Evolutionary conservation across 1,139 yeast species (phyloP).

Genomic region (Scheffersomyces segobiensis): DNA sequence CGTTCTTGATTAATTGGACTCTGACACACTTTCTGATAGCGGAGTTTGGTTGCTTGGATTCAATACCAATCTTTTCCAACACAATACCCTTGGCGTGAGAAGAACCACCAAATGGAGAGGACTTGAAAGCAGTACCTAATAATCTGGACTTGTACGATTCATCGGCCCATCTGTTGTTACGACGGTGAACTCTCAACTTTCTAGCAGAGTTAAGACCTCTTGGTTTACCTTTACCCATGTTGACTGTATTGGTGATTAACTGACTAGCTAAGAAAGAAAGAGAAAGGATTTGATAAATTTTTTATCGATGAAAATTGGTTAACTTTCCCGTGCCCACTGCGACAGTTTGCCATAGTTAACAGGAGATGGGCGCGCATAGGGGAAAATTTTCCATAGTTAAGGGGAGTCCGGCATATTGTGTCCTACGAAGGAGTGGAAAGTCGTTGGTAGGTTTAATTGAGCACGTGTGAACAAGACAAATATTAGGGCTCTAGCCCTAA

Average conservation of each 20-base stretch:
- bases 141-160: constrained; percentile 97
- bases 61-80: constrained; percentile 99
- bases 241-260: constrained; percentile 21
- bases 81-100: constrained; percentile 99
- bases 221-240: constrained; percentile 92
- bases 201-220: constrained; percentile 99
- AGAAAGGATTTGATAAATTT: constrained; percentile 3
- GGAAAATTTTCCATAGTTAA: not conserved
- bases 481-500: not conserved
- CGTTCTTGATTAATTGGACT: constrained; percentile 99
- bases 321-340: not conserved
- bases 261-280: constrained; percentile 5
- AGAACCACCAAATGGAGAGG: constrained; percentile 99
- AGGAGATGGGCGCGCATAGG: not conserved
- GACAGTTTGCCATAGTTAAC: not conserved
- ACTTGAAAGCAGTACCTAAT: constrained; percentile 99
- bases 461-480: not conserved
- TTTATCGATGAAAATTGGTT: not conserved
- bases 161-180: constrained; percentile 99
- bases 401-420: not conserved
- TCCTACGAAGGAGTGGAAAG: not conserved
- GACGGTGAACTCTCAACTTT: constrained; percentile 99
- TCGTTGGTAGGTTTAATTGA: not conserved
- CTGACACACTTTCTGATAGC: constrained; percentile 99
- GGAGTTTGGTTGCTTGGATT: constrained; percentile 99